A percentile compares a stretch with the other conserved stretches of the same genome.
Conservation (phyloP, 1,139 yeast genomes). For the Kodamaea ohmeri region DNA sequence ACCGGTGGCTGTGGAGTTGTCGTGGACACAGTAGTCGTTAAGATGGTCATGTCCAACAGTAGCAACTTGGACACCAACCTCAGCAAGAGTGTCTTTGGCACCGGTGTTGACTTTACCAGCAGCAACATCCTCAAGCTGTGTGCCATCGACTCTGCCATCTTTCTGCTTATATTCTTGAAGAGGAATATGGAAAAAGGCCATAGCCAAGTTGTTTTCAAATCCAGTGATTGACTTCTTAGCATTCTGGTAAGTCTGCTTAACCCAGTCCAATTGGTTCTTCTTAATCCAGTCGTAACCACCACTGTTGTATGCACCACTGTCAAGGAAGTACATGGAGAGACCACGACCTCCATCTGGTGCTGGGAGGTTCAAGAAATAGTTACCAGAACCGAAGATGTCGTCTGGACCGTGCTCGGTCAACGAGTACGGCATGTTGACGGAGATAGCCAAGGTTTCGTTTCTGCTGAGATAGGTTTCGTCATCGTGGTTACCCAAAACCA, state of each 20-base stretch:
- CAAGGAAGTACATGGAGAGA: conserved; percentile 66
- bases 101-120: conserved; percentile 72
- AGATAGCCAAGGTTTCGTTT: conserved; percentile 55
- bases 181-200: conserved; percentile 96
- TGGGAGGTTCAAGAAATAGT: conserved; percentile 50
- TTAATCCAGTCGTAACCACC: conserved; percentile 83
- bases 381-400: conserved; percentile 73
- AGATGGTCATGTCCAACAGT: conserved; percentile 94
- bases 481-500: conserved; percentile 79
- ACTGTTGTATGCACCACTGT: conserved; percentile 70
- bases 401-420: conserved; percentile 60
- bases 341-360: conserved; percentile 39
- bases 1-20: conserved; percentile 23
- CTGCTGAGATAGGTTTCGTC: conserved; percentile 72
- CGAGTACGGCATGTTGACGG: conserved; percentile 62
- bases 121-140: conserved; percentile 65
- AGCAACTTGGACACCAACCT: conserved; percentile 65
- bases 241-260: conserved; percentile 41
- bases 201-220: conserved; percentile 50
- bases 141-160: conserved; percentile 37
- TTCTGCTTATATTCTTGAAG: conserved; percentile 70
- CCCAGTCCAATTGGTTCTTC: conserved; percentile 63
- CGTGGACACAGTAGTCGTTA: conserved; percentile 79
- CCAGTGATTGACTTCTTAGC: conserved; percentile 30
- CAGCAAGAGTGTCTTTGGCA: conserved; percentile 54